Evolutionary conservation across 306 rosid genomes (phyloP).

Genomic region (Acacia melanoxylon): DNA sequence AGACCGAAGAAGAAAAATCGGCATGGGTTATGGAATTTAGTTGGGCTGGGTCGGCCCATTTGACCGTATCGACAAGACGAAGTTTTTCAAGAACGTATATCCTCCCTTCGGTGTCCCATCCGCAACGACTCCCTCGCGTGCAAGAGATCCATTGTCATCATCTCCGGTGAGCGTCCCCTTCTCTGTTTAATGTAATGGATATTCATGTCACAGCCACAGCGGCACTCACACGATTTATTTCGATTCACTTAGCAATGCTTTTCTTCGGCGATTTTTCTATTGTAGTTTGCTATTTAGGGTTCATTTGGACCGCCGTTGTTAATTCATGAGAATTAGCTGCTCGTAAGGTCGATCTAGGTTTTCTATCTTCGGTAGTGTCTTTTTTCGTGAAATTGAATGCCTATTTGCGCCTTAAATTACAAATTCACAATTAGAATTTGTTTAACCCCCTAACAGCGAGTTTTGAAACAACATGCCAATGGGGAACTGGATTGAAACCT

Average conservation of each 20-base stretch:
- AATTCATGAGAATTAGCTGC: neutral
- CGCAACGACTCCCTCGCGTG: slow-evolving; percentile 5
- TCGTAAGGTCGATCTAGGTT: neutral
- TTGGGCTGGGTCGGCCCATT: slow-evolving; percentile 13
- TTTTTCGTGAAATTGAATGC: neutral
- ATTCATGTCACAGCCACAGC: neutral
- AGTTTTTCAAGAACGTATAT: neutral
- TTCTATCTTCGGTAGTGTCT: neutral
- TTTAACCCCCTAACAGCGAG: neutral
- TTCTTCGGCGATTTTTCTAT: neutral
- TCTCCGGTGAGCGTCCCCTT: neutral
- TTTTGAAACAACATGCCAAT: no score
- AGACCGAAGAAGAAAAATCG: neutral
- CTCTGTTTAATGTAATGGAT: neutral
- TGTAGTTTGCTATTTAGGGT: neutral
- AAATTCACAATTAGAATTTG: neutral
- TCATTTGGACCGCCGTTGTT: neutral
- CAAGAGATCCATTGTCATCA: slow-evolving; percentile 10
- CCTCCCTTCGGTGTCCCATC: neutral
- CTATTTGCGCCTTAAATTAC: neutral
- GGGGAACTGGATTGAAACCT: neutral
- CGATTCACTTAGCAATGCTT: neutral
- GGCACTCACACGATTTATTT: neutral
- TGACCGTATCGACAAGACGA: neutral
- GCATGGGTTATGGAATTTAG: neutral